A percentile compares a stretch with the other conserved stretches of the same genome.
These are phyloP conservation scores for Carallia pectinifolia DNA, from an alignment of 345 rosid genomes.

Conservation along the genomic window DNA sequence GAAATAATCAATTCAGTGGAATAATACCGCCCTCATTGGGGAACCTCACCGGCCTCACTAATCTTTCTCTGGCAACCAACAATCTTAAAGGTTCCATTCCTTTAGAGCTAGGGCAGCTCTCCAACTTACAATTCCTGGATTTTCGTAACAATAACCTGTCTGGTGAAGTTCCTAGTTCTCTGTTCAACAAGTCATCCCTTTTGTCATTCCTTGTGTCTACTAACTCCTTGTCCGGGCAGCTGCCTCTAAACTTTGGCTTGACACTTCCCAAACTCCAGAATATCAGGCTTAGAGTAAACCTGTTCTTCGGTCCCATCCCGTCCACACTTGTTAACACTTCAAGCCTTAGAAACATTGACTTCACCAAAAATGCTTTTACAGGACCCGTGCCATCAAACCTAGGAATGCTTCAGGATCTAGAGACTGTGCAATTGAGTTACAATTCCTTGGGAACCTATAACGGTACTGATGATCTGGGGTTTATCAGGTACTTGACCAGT, in stretches of 20 bases:
- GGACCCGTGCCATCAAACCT: background rate
- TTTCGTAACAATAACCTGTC: background rate
- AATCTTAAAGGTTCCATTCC: background rate
- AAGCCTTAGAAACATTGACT: background rate
- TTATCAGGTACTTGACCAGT: background rate
- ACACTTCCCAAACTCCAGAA: background rate
- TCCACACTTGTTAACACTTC: background rate
- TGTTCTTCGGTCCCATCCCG: background rate
- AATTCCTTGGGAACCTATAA: background rate
- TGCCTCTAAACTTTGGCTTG: slow-evolving; percentile 2
- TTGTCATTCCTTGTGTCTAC: background rate
- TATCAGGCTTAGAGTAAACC: background rate
- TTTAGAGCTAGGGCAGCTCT: background rate
- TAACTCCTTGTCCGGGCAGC: background rate
- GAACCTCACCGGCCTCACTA: background rate
- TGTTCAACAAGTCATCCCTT: background rate
- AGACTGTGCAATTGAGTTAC: background rate
- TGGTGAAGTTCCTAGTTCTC: background rate
- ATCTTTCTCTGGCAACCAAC: background rate
- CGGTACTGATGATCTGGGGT: background rate
- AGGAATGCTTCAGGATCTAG: background rate
- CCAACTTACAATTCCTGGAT: background rate
- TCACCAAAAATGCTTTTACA: background rate
- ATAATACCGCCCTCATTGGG: background rate
- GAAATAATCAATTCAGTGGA: background rate